These are phyloP conservation scores for Rhipidocladum racemiflorum DNA, from an alignment of 176 grass and related monocot genomes.

Conservation along the genomic window DNA sequence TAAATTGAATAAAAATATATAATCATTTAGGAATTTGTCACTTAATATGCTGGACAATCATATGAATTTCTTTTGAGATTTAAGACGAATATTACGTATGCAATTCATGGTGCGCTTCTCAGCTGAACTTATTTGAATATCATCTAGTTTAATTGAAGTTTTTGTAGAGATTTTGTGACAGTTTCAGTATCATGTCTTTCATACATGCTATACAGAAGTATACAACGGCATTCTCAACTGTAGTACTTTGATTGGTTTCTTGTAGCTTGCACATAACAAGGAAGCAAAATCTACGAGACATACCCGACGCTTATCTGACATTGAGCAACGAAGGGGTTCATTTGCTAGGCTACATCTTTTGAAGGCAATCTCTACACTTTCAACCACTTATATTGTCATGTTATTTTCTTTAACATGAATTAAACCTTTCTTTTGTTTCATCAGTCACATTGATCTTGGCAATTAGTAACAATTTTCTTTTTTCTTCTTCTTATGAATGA, in stretches of 20 bases:
- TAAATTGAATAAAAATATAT: neutral
- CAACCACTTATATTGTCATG: neutral
- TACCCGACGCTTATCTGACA: constrained; percentile 70
- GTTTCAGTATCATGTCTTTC: constrained; percentile 9
- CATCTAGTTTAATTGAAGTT: neutral
- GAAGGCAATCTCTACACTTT: constrained; percentile 44
- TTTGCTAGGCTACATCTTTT: constrained; percentile 58
- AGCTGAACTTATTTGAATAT: neutral
- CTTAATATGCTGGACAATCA: neutral
- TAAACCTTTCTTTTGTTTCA: neutral
- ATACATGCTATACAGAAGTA: neutral
- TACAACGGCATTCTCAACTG: neutral
- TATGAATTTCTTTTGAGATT: neutral
- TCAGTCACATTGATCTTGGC: neutral
- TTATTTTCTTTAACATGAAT: constrained; percentile 1
- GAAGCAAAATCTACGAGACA: constrained; percentile 60
- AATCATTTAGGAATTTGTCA: neutral
- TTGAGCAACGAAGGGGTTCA: constrained; percentile 55
- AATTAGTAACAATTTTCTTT: neutral
- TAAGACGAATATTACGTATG: neutral
- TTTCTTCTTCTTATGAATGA: constrained; percentile 4
- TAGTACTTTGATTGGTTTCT: constrained; percentile 2
- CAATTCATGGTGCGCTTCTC: neutral
- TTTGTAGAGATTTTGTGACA: neutral
- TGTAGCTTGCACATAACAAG: constrained; percentile 67